Evolutionary conservation across 2,329 filamentous ascomycete species (phyloP).

Genomic region (Stenocarpella maydis): DNA sequence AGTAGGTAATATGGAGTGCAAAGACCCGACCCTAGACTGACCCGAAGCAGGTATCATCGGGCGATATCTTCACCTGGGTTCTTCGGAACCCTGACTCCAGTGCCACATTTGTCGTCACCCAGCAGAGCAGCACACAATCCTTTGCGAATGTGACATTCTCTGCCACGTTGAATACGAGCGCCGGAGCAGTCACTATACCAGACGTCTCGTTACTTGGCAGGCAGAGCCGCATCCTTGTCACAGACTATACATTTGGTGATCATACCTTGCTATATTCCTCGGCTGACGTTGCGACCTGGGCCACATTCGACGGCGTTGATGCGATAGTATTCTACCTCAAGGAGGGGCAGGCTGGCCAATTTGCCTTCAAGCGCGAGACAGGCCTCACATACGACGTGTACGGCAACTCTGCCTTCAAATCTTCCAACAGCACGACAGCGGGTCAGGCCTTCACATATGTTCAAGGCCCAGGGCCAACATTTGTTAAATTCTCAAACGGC

Average conservation of each 20-base stretch:
- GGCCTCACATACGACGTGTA: constrained; percentile 50
- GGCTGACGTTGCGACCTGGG: constrained; percentile 58
- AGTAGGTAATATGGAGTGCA: constrained; percentile 37
- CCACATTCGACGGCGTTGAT: constrained; percentile 51
- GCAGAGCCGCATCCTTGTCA: constrained; percentile 63
- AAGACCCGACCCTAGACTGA: neutral
- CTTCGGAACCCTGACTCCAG: constrained; percentile 58
- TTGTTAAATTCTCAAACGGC: constrained; percentile 58
- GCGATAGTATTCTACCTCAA: constrained; percentile 59
- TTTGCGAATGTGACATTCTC: constrained; percentile 54
- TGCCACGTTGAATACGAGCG: constrained; percentile 56
- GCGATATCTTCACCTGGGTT: constrained; percentile 58
- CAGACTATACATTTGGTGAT: constrained; percentile 58
- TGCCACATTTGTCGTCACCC: constrained; percentile 59
- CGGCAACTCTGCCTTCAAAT: constrained; percentile 48
- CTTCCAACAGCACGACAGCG: constrained; percentile 39
- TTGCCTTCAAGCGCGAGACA: constrained; percentile 53
- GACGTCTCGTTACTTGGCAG: constrained; percentile 59
- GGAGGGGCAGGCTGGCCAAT: constrained; percentile 57
- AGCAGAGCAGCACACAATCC: constrained; percentile 56
- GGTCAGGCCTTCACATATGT: constrained; percentile 53
- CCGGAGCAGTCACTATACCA: constrained; percentile 51
- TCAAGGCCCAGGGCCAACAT: constrained; percentile 55
- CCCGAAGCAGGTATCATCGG: constrained; percentile 42
- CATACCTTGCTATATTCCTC: constrained; percentile 59